Conservation (phyloP, 257 asterid genomes). For the Solanum pinnatisectum region DNA sequence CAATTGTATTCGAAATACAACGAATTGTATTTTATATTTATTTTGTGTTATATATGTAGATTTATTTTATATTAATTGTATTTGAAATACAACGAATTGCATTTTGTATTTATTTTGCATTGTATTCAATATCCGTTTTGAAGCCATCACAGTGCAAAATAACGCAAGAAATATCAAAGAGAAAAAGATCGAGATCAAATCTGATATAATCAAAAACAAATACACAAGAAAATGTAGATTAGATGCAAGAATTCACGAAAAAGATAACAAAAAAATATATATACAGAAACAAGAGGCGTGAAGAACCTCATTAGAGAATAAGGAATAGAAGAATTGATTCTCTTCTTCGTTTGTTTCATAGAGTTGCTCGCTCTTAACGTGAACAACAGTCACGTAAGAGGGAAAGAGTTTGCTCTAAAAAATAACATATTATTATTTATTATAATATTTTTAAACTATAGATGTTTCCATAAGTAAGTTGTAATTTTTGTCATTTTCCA, state of each 20-base stretch:
- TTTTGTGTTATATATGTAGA: too few relatives aligned
- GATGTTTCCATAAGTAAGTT: too few relatives aligned
- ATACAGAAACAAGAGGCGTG: background rate
- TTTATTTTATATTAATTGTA: too few relatives aligned
- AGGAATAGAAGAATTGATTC: background rate
- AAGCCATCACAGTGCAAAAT: constrained; percentile 34
- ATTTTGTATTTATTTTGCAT: too few relatives aligned
- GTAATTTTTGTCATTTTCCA: too few relatives aligned
- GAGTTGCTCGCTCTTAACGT: background rate
- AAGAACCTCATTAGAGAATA: background rate
- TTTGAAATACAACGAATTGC: too few relatives aligned
- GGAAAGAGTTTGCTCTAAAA: too few relatives aligned
- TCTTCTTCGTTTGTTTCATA: background rate
- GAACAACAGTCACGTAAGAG: background rate
- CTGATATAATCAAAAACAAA: constrained; percentile 1
- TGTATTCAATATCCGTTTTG: constrained; percentile 52
- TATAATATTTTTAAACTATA: too few relatives aligned
- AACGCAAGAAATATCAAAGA: background rate
- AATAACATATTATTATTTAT: too few relatives aligned
- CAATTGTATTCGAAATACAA: background rate
- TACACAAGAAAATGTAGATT: background rate
- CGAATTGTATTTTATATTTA: too few relatives aligned
- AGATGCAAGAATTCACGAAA: background rate
- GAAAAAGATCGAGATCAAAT: background rate
- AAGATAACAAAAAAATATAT: background rate